A percentile compares a stretch with the other conserved stretches of the same genome.
Conservation (phyloP, 2,329 filamentous ascomycete species). For the Penicillium hesseltinei region DNA sequence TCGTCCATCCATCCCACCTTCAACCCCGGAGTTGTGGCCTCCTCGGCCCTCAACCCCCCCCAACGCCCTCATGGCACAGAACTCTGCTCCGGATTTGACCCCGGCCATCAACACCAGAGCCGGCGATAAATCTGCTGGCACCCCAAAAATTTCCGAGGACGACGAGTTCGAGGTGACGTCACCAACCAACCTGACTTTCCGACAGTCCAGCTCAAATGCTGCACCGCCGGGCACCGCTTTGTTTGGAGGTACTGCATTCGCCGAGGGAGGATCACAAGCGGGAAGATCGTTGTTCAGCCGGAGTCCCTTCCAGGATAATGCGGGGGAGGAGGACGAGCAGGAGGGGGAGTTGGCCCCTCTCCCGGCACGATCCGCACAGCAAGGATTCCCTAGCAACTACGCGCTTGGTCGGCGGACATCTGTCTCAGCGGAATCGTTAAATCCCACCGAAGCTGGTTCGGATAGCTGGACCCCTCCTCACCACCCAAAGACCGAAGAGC, state of each 20-base stretch:
- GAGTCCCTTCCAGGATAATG: constrained; percentile 32
- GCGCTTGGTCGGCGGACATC: constrained; percentile 91
- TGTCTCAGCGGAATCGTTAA: constrained; percentile 93
- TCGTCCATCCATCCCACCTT: constrained; percentile 19
- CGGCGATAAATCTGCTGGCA: constrained; percentile 51
- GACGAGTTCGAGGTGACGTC: constrained; percentile 79
- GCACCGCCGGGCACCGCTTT: constrained; percentile 43
- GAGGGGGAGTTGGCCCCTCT: constrained; percentile 25
- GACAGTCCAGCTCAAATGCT: constrained; percentile 36
- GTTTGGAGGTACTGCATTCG: constrained; percentile 34
- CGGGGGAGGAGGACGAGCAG: constrained; percentile 22
- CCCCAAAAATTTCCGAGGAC: constrained; percentile 72
- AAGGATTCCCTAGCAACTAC: constrained; percentile 76
- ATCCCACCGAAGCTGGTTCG: constrained; percentile 76
- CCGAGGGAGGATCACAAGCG: constrained; percentile 16
- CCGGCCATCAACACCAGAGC: constrained; percentile 80
- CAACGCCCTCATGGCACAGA: constrained; percentile 60
- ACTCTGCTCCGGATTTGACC: constrained; percentile 74
- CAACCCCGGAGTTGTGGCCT: constrained; percentile 29
- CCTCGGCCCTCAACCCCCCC: constrained; percentile 22
- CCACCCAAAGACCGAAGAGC: constrained; percentile 79
- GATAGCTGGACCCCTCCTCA: constrained; percentile 88
- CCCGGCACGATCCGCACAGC: constrained; percentile 26
- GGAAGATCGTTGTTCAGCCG: constrained; percentile 33
- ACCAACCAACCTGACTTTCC: constrained; percentile 65